Evolutionary conservation across 306 rosid genomes (phyloP).

Genomic region (Vicia sativa): DNA sequence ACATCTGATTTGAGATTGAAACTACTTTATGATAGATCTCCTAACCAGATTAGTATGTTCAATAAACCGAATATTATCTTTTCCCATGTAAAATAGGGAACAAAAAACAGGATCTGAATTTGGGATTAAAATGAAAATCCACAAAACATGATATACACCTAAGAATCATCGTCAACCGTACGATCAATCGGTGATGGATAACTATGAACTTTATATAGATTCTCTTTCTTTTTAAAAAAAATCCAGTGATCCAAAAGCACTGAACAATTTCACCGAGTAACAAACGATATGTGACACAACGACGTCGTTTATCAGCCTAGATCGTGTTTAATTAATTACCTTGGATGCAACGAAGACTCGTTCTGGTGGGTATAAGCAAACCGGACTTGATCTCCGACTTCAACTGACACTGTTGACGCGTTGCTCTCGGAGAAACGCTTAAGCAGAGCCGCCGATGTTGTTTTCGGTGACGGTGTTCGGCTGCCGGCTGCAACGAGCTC

Average conservation of each 20-base stretch:
- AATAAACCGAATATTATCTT: not conserved
- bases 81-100: not conserved
- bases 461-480: conserved; percentile 91
- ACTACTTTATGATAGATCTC: too few species aligned
- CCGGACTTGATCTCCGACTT: conserved; percentile 70
- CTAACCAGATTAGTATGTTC: too few species aligned
- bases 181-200: not conserved
- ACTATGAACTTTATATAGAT: not conserved
- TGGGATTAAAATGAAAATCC: not conserved
- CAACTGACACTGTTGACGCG: conserved; percentile 63
- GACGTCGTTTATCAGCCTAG: conserved; percentile 7
- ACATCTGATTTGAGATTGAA: too few species aligned
- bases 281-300: too few species aligned
- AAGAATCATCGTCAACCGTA: not conserved
- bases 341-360: conserved; percentile 70
- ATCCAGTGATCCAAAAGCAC: not conserved
- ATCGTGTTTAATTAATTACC: conserved; percentile 54
- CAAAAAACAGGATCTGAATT: not conserved
- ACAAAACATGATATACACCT: not conserved
- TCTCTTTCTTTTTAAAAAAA: not conserved
- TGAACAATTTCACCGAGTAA: too few species aligned
- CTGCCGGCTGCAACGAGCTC: conserved; percentile 90
- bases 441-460: conserved; percentile 53
- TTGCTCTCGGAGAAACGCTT: conserved; percentile 63
- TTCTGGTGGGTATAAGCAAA: conserved; percentile 76